Conservation (phyloP, 129 eudicot genomes). For the carrot (Daucus carota) region DH1_v3.0 NC_030382.2:38265001-38265500, state of each 20-base stretch:
- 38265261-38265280: slow-evolving; percentile 17
- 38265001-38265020: neutral
- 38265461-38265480: slow-evolving; percentile 27
- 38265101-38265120: neutral
- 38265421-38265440: slow-evolving; percentile 37
- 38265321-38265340: slow-evolving; percentile 7
- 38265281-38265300: slow-evolving; percentile 12
- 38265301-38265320: slow-evolving; percentile 6
- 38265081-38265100: neutral
- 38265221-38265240: neutral
- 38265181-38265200: neutral
- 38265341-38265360: neutral
- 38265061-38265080: neutral
- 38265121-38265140: neutral
- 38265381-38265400: slow-evolving; percentile 63
- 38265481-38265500: slow-evolving; percentile 57
- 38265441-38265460: slow-evolving; percentile 28
- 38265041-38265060: neutral
- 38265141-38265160: neutral
- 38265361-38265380: neutral
- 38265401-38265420: slow-evolving; percentile 34
- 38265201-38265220: neutral
- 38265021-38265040: neutral
- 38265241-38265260: slow-evolving; percentile 17
- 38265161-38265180: neutral